Conservation (phyloP, 2,329 filamentous ascomycete genomes). For the Parafenestella ontariensis region DNA sequence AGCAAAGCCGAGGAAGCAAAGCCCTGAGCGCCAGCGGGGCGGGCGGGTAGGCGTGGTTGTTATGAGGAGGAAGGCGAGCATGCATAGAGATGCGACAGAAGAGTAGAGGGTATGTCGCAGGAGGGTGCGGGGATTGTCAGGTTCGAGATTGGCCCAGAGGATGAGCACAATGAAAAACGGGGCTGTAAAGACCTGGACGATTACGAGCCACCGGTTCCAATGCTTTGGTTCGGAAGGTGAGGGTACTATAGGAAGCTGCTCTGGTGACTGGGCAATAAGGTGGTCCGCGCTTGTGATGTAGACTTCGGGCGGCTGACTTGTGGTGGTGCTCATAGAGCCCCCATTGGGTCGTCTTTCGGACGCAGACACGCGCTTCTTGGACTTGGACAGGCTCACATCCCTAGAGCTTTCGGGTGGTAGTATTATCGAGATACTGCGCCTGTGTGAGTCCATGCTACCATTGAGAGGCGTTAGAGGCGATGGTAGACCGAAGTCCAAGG, state of each 20-base stretch:
- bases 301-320: slow-evolving; percentile 34
- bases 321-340: slow-evolving; percentile 18
- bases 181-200: slow-evolving; percentile 83
- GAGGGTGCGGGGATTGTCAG: slow-evolving; percentile 68
- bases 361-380: slow-evolving; percentile 3
- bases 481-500: slow-evolving; percentile 42
- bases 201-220: slow-evolving; percentile 93
- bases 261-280: slow-evolving; percentile 45
- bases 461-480: slow-evolving; percentile 31
- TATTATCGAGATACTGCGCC: slow-evolving; percentile 26
- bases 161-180: slow-evolving; percentile 83
- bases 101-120: slow-evolving; percentile 57
- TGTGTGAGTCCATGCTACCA: slow-evolving; percentile 25
- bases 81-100: slow-evolving; percentile 65
- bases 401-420: slow-evolving; percentile 28
- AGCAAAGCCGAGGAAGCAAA: slow-evolving; percentile 89
- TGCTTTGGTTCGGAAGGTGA: slow-evolving; percentile 52
- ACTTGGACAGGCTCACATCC: slow-evolving; percentile 12
- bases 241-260: slow-evolving; percentile 34
- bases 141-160: slow-evolving; percentile 71
- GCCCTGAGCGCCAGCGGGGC: slow-evolving; percentile 75
- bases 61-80: slow-evolving; percentile 70
- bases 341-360: neutral
- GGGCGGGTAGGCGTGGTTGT: slow-evolving; percentile 72
- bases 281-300: slow-evolving; percentile 44